Evolutionary conservation across 495 filamentous ascomycete species (phyloP), one percentile per base, ranked within the genome.

Genomic region (Delitschia confertaspora): DNA sequence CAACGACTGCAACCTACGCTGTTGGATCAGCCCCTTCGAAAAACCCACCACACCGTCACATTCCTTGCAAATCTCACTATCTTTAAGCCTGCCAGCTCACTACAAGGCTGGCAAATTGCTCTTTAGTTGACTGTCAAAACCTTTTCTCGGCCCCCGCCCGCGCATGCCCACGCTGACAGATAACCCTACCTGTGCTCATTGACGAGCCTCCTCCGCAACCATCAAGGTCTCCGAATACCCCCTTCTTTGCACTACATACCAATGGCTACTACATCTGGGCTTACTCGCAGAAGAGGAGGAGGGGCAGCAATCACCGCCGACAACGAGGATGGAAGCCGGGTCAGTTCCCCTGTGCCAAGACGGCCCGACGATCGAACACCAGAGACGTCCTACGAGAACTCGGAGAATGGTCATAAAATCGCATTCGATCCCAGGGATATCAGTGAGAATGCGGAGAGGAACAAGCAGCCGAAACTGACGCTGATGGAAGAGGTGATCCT

Each of bases 321-420:
- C 46, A 73, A 80, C 53, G 74, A 77, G 45, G 67, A 68, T 18
- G 53, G 62, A 30, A 80, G 76, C 65, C 73, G 82, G 48, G 79
- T 83, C 43, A 73, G 74, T 51, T 85, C 83, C 6, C 82, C 82
- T 27, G 69, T 72, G 25, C 75, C 78, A 30, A 77, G 72, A 57
- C 68, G 71, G 41, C 66, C 63, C 42, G 69, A 75, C 27, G 82
- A 87, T 59, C 69, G 74, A 57, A 70, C 69, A 20, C 83, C 87
- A 57, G 91, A 95, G 64, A 93, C 88, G 16, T 86, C 82, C 35
- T 96, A 93, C 70, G 85, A 88, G 61, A 86, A 72, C 62, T 76
- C 82, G 57, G 89, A 93, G 69, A 95, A 95, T 71, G 91, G 91
- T 45, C 93, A 96, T 68, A 95, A 93, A 71, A 95, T 98, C 65